Evolutionary conservation across 768 basidiomycete genomes (phyloP).

Genomic region (Leccinum aurantiacum): DNA sequence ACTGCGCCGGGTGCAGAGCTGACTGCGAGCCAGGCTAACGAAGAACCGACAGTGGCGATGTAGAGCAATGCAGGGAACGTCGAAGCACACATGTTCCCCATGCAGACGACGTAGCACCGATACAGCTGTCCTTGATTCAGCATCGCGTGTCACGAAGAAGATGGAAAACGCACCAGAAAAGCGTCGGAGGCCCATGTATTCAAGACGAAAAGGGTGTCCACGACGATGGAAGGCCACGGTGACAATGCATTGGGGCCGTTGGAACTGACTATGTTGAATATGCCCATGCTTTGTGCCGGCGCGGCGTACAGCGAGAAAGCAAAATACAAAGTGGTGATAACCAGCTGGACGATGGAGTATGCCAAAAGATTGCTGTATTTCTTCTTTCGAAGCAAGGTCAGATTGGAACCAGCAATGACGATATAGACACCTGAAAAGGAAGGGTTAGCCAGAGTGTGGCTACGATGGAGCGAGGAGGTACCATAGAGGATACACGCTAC

Average conservation of each 20-base stretch:
- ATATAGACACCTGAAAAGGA: constrained; percentile 15
- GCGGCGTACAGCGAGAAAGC: constrained; percentile 21
- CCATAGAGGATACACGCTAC: constrained; percentile 24
- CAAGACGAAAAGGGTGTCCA: constrained; percentile 11
- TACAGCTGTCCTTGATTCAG: constrained; percentile 17
- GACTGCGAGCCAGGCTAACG: constrained; percentile 20
- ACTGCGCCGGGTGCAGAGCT: constrained; percentile 13
- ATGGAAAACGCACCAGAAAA: constrained; percentile 20
- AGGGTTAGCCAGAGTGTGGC: not conserved
- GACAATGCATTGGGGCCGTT: constrained; percentile 14
- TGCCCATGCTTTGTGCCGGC: constrained; percentile 10
- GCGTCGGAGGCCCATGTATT: constrained; percentile 26
- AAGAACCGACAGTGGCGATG: constrained; percentile 15
- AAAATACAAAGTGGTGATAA: constrained; percentile 20
- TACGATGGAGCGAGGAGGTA: not conserved
- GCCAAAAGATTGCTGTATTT: constrained; percentile 16
- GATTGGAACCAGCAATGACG: constrained; percentile 11
- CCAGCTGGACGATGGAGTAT: constrained; percentile 17
- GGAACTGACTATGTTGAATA: constrained; percentile 12
- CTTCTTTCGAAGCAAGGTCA: constrained; percentile 17
- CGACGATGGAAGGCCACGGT: constrained; percentile 17
- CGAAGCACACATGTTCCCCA: not conserved
- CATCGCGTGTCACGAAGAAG: accelerated
- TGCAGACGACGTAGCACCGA: constrained; percentile 25
- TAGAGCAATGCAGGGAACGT: constrained; percentile 12